These are phyloP conservation scores for Oxytropis ochrocephala DNA, from an alignment of 306 rosid species.

Conservation along the genomic window DNA sequence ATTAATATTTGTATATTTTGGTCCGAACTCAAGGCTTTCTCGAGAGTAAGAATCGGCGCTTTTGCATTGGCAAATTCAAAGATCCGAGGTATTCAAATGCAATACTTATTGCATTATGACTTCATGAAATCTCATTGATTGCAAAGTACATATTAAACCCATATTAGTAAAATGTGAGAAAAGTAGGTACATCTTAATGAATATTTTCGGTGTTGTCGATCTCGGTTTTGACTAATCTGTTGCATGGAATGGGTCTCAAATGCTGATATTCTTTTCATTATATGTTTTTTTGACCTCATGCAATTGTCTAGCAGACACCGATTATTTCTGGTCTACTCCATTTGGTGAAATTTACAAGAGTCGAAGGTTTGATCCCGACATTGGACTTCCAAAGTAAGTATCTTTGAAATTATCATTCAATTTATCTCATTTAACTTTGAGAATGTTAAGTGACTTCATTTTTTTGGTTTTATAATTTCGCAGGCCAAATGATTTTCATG, in stretches of 20 bases:
- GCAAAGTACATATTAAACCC: not conserved
- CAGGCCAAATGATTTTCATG: constrained; percentile 97
- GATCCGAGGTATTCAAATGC: constrained; percentile 72
- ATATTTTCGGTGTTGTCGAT: not conserved
- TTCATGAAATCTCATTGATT: not conserved
- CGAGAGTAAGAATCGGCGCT: constrained; percentile 98
- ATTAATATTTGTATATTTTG: constrained; percentile 26
- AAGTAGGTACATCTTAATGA: not conserved
- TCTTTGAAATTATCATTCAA: not conserved
- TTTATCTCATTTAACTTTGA: constrained; percentile 6
- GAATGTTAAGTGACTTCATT: constrained; percentile 1
- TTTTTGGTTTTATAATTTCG: constrained; percentile 27
- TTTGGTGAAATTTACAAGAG: constrained; percentile 78
- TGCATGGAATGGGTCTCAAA: not conserved
- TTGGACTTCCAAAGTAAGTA: constrained; percentile 95
- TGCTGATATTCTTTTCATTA: not conserved
- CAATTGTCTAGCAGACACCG: constrained; percentile 56
- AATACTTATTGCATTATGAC: constrained; percentile 7
- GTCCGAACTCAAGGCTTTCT: constrained; percentile 55
- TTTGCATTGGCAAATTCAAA: constrained; percentile 84
- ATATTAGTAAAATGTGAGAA: not conserved
- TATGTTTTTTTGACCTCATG: not conserved
- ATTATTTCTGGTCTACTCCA: constrained; percentile 86
- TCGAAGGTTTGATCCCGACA: constrained; percentile 79
- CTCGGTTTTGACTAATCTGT: constrained; percentile 8